phyloP scores from a whole-genome alignment of 495 filamentous ascomycete genomes.

The Corynascus novoguineensis region DNA sequence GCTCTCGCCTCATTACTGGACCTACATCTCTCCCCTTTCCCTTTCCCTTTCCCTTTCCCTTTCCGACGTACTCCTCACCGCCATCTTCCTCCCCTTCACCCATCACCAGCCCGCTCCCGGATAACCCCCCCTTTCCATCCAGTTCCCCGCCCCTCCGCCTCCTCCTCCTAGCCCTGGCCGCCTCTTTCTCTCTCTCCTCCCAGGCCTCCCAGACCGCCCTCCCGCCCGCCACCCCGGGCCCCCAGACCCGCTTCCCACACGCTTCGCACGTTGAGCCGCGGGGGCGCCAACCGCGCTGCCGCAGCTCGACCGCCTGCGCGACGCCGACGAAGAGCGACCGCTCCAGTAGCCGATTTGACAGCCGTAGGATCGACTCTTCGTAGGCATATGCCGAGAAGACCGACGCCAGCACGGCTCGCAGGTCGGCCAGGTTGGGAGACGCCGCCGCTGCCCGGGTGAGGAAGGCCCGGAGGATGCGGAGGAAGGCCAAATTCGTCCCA shows the following conservation, averaged over 20 bases:
- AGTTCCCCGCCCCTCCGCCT: slow-evolving; percentile 18
- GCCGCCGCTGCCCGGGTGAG: slow-evolving; percentile 73
- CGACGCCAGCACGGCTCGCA: slow-evolving; percentile 75
- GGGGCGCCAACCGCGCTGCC: slow-evolving; percentile 88
- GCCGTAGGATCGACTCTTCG: slow-evolving; percentile 76
- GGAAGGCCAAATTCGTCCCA: slow-evolving; percentile 65
- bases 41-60: slow-evolving; percentile 35
- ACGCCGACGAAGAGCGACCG: slow-evolving; percentile 87
- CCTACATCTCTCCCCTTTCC: slow-evolving; percentile 29
- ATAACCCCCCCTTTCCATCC: slow-evolving; percentile 1
- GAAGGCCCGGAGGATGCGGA: slow-evolving; percentile 85
- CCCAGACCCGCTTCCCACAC: slow-evolving; percentile 81
- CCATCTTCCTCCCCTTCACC: slow-evolving; percentile 14
- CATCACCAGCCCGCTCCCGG: slow-evolving; percentile 29
- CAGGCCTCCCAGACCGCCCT: slow-evolving; percentile 69
- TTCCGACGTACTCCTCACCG: slow-evolving; percentile 31
- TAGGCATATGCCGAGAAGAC: slow-evolving; percentile 95
- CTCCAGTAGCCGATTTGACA: slow-evolving; percentile 82
- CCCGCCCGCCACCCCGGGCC: slow-evolving; percentile 67
- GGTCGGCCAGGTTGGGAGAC: slow-evolving; percentile 80
- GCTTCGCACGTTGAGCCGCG: slow-evolving; percentile 79
- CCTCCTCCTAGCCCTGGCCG: slow-evolving; percentile 19
- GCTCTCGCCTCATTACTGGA: slow-evolving; percentile 7
- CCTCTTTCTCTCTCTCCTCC: slow-evolving; percentile 54
- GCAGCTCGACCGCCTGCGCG: slow-evolving; percentile 61